Percentiles rank a stretch among this genome's conserved stretches.
phyloP scores from a whole-genome alignment of 768 basidiomycete genomes.

The Rhodosporidiobolus sp. region DNA sequence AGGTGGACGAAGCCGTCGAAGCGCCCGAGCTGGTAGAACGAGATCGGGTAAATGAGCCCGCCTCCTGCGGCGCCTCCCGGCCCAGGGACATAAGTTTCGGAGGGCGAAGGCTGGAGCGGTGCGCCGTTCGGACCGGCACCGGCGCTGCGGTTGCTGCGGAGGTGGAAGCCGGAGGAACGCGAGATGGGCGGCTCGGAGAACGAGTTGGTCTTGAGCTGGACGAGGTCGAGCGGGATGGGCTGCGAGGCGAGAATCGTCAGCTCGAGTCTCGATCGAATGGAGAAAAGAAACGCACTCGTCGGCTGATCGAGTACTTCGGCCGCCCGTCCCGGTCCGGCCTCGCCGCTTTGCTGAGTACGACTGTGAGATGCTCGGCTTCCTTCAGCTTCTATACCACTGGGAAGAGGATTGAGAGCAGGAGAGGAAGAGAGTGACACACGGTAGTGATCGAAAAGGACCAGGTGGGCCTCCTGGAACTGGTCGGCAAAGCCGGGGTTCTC shows the following conservation, averaged over 20 bases:
- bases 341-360: conserved; percentile 76
- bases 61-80: background rate
- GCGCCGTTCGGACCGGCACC: conserved; percentile 43
- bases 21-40: conserved; percentile 81
- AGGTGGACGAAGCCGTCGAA: conserved; percentile 80
- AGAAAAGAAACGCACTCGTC: conserved; percentile 58
- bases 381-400: background rate
- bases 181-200: conserved; percentile 35
- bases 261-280: background rate
- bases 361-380: conserved; percentile 49
- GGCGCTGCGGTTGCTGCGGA: conserved; percentile 18
- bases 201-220: conserved; percentile 57
- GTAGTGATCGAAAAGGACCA: conserved; percentile 93
- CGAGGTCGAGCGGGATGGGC: conserved; percentile 89
- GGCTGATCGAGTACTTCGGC: conserved; percentile 73
- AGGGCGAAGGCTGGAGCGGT: conserved; percentile 62
- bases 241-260: conserved; percentile 45
- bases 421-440: conserved; percentile 17
- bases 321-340: conserved; percentile 68
- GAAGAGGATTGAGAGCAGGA: background rate
- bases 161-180: conserved; percentile 28
- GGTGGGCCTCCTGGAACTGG: conserved; percentile 77
- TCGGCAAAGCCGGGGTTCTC: conserved; percentile 76
- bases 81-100: conserved; percentile 1
- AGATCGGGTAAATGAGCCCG: conserved; percentile 71